Evolutionary conservation across 306 rosid species (phyloP), one percentile per base, ranked within the genome.

Genomic region (Boehmeria nivea): DNA sequence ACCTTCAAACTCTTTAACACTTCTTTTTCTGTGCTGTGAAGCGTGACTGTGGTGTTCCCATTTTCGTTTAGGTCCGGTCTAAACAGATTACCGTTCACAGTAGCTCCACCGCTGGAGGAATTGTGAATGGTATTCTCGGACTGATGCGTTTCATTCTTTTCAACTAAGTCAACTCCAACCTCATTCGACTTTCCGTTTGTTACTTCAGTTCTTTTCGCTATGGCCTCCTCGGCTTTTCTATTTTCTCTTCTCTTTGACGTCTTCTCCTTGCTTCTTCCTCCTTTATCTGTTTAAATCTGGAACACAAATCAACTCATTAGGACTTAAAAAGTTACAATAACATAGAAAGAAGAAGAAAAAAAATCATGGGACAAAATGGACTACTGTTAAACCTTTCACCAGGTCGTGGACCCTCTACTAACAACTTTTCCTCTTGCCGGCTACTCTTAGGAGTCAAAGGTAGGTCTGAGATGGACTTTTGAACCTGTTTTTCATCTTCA

Each of bases 241-340:
- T 69, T 75, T 67, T 84, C 93, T 87, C 95, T 73, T 87, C 99
- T 79, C 65, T 75, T 63, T 76, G 80, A 24, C 48, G 79, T 78
- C 52, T 78, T 72, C 70, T 77, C 64, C 61, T 80, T 60, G 71
- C 82, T 67, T 93, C 99, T 73, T 83, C 84, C 88, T 85, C 96
- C 78, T 77, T 93, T 65, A 93, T 2, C 78, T 69, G 80, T 65
- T 63, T 93, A 44, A 93, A 93, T 78, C 99, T 93, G 77, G 51
- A 75, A 57, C 24, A 65, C 24, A 73, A 14, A 10, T 40, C 3
- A 13, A 40, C 3, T 33, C 11, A 4, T 33, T 33, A 33, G 38
- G 38, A 4, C 7, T 33, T 33, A 4, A 33, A 33, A 33, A 4
- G 5, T 43, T 31, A 56, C 23, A 54, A 64, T n/a, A 46, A 31